These are phyloP conservation scores for Aspergillus ibericus DNA, from an alignment of 2,329 filamentous ascomycete genomes.

Conservation along the genomic window DNA sequence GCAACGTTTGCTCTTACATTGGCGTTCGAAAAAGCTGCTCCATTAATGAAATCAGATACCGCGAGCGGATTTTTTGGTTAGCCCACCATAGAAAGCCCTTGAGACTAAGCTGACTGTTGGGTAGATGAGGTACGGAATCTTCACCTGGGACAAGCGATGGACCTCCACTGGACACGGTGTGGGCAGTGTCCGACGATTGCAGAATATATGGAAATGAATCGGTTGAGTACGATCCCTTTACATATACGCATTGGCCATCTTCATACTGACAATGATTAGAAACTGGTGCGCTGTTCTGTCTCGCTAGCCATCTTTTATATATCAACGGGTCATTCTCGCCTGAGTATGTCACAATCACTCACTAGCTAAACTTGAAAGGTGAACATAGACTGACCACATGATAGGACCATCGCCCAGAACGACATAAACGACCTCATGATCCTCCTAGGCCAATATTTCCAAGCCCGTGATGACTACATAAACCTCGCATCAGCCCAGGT, in stretches of 20 bases:
- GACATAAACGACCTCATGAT: neutral
- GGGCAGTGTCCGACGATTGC: neutral
- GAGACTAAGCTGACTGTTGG: neutral
- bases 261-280: neutral
- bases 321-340: neutral
- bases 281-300: neutral
- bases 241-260: accelerated
- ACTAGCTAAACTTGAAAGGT: neutral
- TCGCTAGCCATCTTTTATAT: neutral
- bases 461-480: slow-evolving; percentile 1
- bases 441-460: neutral
- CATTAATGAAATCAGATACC: neutral
- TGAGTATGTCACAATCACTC: neutral
- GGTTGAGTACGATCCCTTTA: neutral
- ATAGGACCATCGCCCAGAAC: neutral
- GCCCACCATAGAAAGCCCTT: neutral
- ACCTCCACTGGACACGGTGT: neutral
- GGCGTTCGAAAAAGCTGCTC: neutral
- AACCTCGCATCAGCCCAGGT: neutral
- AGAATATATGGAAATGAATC: neutral
- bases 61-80: neutral
- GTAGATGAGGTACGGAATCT: neutral
- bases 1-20: slow-evolving; percentile 2
- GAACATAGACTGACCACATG: neutral
- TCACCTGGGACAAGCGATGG: neutral